Evolutionary conservation across 139 green algal genomes (phyloP).

Genomic region (Micractinium sp.): DNA sequence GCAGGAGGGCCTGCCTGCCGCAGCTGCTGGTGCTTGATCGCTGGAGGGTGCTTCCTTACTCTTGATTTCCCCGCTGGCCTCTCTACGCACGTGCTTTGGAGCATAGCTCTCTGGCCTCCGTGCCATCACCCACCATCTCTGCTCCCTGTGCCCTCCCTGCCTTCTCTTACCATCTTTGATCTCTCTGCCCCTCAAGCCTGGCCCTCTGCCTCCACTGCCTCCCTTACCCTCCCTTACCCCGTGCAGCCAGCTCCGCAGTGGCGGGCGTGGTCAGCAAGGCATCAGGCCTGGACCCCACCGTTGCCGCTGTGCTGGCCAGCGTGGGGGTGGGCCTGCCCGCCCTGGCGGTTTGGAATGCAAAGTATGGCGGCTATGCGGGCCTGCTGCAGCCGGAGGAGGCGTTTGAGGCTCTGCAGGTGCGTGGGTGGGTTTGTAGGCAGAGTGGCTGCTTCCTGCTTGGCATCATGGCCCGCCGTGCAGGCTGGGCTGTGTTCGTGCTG

Average conservation of each 20-base stretch:
- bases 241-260: conserved; percentile 22
- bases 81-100: too few species aligned
- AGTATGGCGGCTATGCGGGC: conserved; percentile 61
- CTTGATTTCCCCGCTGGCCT: too few species aligned
- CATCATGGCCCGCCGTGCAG: too few species aligned
- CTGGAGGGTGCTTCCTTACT: too few species aligned
- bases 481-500: too few species aligned
- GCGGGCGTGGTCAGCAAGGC: neutral
- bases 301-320: conserved; percentile 31
- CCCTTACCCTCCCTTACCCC: neutral
- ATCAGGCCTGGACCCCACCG: conserved; percentile 16
- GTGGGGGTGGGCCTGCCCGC: conserved; percentile 46
- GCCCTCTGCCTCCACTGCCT: neutral
- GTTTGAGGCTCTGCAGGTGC: conserved; percentile 44
- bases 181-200: neutral
- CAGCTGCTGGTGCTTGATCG: neutral
- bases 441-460: too few species aligned
- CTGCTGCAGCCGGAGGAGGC: conserved; percentile 47
- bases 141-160: neutral
- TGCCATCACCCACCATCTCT: too few species aligned
- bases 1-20: neutral
- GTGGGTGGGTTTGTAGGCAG: neutral
- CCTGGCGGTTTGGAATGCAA: conserved; percentile 36
- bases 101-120: too few species aligned
- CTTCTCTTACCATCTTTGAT: neutral